Percentiles rank a stretch among this genome's conserved stretches.
phyloP scores from a whole-genome alignment of 257 asterid genomes.

The Mentha longifolia region DNA sequence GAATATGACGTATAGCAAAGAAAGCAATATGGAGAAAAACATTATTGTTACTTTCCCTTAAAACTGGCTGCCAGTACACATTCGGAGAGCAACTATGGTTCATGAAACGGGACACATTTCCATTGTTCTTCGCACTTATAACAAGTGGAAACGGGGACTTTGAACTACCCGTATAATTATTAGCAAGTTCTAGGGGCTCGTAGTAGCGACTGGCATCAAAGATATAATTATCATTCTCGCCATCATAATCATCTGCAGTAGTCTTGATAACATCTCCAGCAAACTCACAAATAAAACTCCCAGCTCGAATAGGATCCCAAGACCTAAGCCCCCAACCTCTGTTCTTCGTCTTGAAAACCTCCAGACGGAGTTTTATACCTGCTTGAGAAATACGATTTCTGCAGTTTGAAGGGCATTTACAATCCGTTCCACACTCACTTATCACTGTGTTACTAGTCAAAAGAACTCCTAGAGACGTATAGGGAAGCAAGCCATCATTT shows the following conservation, averaged over 20 bases:
- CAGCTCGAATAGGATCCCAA: conserved; percentile 93
- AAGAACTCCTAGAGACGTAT: conserved; percentile 70
- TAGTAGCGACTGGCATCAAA: conserved; percentile 81
- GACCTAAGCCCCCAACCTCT: conserved; percentile 99
- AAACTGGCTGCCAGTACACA: conserved; percentile 85
- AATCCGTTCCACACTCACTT: conserved; percentile 79
- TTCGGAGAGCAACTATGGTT: conserved; percentile 91
- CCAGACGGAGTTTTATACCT: conserved; percentile 67
- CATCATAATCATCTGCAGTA: conserved; percentile 39
- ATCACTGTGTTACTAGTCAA: conserved; percentile 48
- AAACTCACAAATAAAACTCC: conserved; percentile 81
- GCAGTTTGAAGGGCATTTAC: conserved; percentile 78
- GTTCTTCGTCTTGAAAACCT: conserved; percentile 82
- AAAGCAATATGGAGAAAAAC: conserved; percentile 75
- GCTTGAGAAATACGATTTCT: conserved; percentile 75
- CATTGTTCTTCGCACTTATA: conserved; percentile 70
- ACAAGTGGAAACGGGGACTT: conserved; percentile 77
- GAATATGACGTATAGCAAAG: conserved; percentile 79
- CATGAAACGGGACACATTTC: conserved; percentile 96
- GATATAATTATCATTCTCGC: conserved; percentile 52
- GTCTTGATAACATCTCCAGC: conserved; percentile 72
- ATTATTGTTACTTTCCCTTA: conserved; percentile 67
- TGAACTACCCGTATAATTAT: conserved; percentile 35
- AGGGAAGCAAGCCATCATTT: conserved; percentile 71
- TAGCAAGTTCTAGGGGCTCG: conserved; percentile 57